Conservation (phyloP, 2,329 filamentous ascomycete species). For the Stagonosporopsis rhizophila region DNA sequence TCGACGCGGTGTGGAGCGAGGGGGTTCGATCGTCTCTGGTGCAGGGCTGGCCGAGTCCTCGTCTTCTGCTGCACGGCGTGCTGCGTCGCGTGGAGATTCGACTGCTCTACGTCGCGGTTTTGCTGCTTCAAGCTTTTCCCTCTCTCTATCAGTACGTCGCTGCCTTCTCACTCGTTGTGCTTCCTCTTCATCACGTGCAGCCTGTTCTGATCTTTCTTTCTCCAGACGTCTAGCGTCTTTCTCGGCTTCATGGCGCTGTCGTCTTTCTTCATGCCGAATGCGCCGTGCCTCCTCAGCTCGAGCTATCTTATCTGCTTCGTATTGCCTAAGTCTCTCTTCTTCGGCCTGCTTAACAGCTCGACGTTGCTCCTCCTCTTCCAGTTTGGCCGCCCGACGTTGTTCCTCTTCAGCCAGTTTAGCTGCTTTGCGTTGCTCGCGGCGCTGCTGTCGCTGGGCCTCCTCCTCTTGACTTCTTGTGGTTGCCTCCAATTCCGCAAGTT, state of each 20-base stretch:
- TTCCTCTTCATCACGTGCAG: constrained; percentile 32
- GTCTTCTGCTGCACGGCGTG: constrained; percentile 36
- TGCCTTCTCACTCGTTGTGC: constrained; percentile 32
- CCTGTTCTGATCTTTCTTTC: constrained; percentile 11
- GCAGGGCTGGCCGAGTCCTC: constrained; percentile 29
- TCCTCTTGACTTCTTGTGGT: constrained; percentile 29
- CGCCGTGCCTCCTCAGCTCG: constrained; percentile 40
- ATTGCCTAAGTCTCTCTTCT: constrained; percentile 28
- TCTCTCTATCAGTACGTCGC: constrained; percentile 37
- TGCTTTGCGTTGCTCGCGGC: constrained; percentile 20
- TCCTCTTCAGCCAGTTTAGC: constrained; percentile 22
- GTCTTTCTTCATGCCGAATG: constrained; percentile 36
- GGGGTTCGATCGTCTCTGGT: constrained; percentile 29
- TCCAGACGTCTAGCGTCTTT: constrained; percentile 11
- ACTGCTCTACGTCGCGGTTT: constrained; percentile 23
- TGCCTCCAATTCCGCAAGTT: constrained; percentile 33
- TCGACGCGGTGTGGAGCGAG: constrained; percentile 28
- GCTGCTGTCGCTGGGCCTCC: constrained; percentile 27
- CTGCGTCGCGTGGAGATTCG: constrained; percentile 34
- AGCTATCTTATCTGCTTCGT: constrained; percentile 30
- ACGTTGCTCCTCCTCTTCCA: constrained; percentile 28
- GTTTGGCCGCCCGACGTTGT: no score
- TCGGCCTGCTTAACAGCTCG: constrained; percentile 16
- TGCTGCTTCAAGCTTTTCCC: constrained; percentile 26
- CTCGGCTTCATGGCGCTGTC: constrained; percentile 37